Evolutionary conservation across 2,329 filamentous ascomycete genomes (phyloP), one percentile per base, ranked within the genome.

Genomic region (Truncatella angustata): DNA sequence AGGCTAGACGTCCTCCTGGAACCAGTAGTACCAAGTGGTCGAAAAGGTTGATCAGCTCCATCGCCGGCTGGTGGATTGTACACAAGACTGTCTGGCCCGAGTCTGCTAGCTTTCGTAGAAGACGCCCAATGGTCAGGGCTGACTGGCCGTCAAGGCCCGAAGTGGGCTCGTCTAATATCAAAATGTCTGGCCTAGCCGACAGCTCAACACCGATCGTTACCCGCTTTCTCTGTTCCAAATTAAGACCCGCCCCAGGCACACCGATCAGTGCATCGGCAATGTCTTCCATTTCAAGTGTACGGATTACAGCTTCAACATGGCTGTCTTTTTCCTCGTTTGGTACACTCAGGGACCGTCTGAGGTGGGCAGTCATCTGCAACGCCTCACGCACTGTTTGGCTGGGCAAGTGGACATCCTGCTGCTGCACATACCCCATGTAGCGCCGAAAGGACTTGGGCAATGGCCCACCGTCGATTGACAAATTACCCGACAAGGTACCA

Each of bases 341-440:
- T n/a, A 81, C 73, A 50, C 77, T 72, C 24, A 75, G 77, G 2
- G 85, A 84, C 58, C 88, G 85, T 52, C 85, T 79, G 34, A 88
- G 78, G 4, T 84, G 61, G 26, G 85, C 85, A 60, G 78, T 84
- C 66, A 88, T 88, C 37, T 16, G 18, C 4, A 49, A 16, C 5
- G 46, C 46, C 20, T 49, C 46, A 10, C 46, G 16, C 24, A 49
- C 46, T 12, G 46, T 49, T 14, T 20, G 24, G 1, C 44, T 52
- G 16, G 18, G 44, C 39, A 95, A 77, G 66, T 96, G 92, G 12
- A 96, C 79, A 80, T 97, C 92, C 67, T 96, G 91, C 68, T 96
- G 92, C 66, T 96, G 90, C 32, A 92, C 91, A 61, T 96, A 96
- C 45, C 91, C 91, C 0, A 90, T 95, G 73, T 93, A 94, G 58